Conservation (phyloP, 164 flowering plant species). For the Piper betle region DNA sequence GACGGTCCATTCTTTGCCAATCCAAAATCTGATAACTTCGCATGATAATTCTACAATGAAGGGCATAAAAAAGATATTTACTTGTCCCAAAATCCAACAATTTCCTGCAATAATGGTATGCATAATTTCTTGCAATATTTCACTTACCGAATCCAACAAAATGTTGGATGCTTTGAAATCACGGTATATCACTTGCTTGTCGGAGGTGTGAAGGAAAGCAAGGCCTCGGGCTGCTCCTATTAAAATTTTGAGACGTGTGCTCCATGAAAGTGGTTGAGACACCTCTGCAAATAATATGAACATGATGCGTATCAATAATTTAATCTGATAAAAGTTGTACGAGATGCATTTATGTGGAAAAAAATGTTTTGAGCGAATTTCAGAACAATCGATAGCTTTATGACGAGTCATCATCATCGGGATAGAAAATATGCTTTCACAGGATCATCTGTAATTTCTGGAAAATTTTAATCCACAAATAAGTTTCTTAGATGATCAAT, state of each 20-base stretch:
- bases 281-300: slow-evolving; percentile 22
- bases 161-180: slow-evolving; percentile 90
- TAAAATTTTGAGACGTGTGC: slow-evolving; percentile 48
- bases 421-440: no score
- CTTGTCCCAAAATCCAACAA: neutral
- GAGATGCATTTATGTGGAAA: neutral
- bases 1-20: slow-evolving; percentile 76
- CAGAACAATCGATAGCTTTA: no score
- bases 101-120: neutral
- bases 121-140: neutral
- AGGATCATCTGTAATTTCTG: no score
- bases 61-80: no score
- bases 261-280: slow-evolving; percentile 66
- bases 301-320: no score
- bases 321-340: neutral
- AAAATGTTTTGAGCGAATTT: no score
- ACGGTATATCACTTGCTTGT: slow-evolving; percentile 61
- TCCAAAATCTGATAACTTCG: slow-evolving; percentile 87
- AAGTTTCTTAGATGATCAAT: no score
- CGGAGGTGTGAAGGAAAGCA: slow-evolving; percentile 64
- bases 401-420: no score
- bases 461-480: no score
- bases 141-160: slow-evolving; percentile 65
- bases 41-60: slow-evolving; percentile 43
- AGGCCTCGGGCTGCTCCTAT: slow-evolving; percentile 81